These are phyloP conservation scores for Sergeia podlipaevii DNA, from an alignment of 208 protist genomes.

Conservation along the genomic window DNA sequence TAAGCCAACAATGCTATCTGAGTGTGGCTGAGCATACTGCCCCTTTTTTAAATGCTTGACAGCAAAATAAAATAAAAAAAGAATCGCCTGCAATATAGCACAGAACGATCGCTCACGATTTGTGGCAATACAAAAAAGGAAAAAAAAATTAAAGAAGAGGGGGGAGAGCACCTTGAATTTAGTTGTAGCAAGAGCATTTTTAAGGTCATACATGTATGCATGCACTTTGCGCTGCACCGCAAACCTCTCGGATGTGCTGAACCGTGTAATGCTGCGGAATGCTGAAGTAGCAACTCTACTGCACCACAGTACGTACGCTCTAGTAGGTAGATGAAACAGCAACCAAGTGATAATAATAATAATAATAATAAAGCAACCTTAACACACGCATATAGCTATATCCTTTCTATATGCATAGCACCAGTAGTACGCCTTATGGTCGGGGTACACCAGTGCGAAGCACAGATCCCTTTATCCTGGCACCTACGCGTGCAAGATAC, in stretches of 20 bases:
- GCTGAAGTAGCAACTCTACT: not conserved
- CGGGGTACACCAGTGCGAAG: too few relatives aligned
- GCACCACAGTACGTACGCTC: not conserved
- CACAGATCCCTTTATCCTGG: not conserved
- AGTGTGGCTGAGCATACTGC: not conserved
- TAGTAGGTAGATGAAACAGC: not conserved
- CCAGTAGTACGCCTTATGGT: too few relatives aligned
- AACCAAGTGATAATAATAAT: not conserved
- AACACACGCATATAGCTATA: too few relatives aligned
- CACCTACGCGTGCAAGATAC: not conserved
- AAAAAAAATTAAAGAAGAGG: slow-evolving; percentile 5
- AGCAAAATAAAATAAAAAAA: slow-evolving; percentile 10
- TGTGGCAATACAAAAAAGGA: slow-evolving; percentile 7
- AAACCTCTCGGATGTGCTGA: not conserved
- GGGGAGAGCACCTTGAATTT: too few relatives aligned
- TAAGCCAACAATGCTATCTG: too few relatives aligned
- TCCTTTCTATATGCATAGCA: too few relatives aligned
- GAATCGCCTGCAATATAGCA: not conserved
- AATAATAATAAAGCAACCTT: slow-evolving; percentile 1
- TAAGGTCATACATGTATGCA: not conserved
- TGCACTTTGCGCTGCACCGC: not conserved
- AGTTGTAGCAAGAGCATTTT: too few relatives aligned
- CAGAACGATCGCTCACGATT: not conserved
- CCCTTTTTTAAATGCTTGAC: not conserved
- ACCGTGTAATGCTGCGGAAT: not conserved